phyloP scores from a whole-genome alignment of 2,329 filamentous ascomycete species.

The Aureobasidium namibiae region DNA sequence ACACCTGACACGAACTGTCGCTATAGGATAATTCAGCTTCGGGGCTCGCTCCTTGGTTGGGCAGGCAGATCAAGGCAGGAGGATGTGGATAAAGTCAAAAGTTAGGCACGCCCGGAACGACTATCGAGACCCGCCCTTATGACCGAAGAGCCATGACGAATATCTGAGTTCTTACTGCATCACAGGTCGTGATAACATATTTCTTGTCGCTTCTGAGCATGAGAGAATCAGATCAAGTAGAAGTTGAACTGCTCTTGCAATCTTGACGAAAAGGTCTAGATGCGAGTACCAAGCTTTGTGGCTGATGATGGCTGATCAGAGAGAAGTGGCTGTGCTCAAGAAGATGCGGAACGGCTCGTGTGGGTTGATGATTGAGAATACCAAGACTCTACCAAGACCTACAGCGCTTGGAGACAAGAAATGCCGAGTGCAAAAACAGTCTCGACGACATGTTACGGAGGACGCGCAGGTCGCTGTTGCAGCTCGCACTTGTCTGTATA shows the following conservation, averaged over 20 bases:
- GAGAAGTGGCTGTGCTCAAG: background rate
- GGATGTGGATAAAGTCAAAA: slow-evolving; percentile 3
- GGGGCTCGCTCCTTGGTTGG: background rate
- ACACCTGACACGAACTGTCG: too few relatives aligned
- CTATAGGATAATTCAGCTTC: too few relatives aligned
- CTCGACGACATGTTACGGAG: slow-evolving; percentile 28
- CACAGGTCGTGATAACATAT: too few relatives aligned
- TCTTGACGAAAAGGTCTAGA: background rate
- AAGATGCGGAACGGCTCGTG: slow-evolving; percentile 2
- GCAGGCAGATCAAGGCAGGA: background rate
- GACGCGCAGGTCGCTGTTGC: slow-evolving; percentile 27
- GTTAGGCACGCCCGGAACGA: background rate
- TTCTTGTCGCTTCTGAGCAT: background rate
- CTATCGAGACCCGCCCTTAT: background rate
- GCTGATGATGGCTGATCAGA: background rate
- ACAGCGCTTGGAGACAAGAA: too few relatives aligned
- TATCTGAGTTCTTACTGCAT: background rate
- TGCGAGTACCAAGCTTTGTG: background rate
- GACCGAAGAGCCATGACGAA: background rate
- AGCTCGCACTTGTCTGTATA: slow-evolving; percentile 29
- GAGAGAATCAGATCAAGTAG: background rate
- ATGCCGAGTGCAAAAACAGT: slow-evolving; percentile 16
- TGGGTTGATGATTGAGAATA: background rate
- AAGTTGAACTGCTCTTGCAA: background rate
- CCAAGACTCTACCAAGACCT: background rate